Percentiles rank a stretch among this genome's conserved stretches.
phyloP scores from a whole-genome alignment of 2,329 filamentous ascomycete species.

The Cadophora sp. region DNA sequence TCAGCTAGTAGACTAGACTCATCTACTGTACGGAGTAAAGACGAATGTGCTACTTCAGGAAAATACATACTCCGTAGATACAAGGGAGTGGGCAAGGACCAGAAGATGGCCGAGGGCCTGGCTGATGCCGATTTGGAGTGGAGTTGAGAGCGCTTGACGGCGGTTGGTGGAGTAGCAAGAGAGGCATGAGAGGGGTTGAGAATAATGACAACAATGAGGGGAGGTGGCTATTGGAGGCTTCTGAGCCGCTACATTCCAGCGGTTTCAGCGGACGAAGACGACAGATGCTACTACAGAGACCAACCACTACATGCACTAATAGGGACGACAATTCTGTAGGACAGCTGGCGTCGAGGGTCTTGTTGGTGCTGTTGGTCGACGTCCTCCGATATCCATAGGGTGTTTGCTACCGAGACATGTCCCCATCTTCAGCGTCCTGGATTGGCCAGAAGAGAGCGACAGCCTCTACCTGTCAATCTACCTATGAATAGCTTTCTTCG shows the following conservation, averaged over 20 bases:
- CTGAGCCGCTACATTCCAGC: background rate
- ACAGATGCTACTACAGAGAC: background rate
- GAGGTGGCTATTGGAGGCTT: background rate
- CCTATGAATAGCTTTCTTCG: slow-evolving; percentile 13
- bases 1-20: too few relatives aligned
- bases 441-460: background rate
- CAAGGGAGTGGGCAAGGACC: background rate
- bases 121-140: slow-evolving; percentile 2
- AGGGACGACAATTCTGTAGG: background rate
- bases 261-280: too few relatives aligned
- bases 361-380: too few relatives aligned
- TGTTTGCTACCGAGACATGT: slow-evolving; percentile 5
- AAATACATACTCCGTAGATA: background rate
- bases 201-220: background rate
- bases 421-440: background rate
- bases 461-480: background rate
- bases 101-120: slow-evolving; percentile 10
- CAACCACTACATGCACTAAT: too few relatives aligned
- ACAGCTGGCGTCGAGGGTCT: slow-evolving; percentile 2
- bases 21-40: too few relatives aligned
- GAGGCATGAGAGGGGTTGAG: background rate
- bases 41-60: background rate
- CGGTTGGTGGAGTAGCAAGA: background rate
- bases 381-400: slow-evolving; percentile 1
- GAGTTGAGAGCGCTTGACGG: background rate